Base-by-base conservation (phyloP, 805 yeast genomes). In the Diddensiella transvaalensis region DNA sequence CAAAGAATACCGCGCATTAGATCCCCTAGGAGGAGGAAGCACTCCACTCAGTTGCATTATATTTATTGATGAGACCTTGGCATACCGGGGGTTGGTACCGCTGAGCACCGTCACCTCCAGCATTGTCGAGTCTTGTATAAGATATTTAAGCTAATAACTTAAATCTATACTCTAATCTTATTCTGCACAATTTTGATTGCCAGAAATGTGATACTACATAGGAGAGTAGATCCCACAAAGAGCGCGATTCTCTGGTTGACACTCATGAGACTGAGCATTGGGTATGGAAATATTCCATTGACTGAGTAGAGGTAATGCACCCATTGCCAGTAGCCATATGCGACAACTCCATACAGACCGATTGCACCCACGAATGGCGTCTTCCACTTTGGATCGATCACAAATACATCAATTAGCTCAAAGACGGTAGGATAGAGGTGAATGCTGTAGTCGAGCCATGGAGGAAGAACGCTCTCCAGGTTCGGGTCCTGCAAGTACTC, bases 221-320 rank as follows among this genome's bases (percentile, higher is more conserved):
- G 44, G 15, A 60, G 10, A 1, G 56, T 56, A 15, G 57, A 51
- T 1, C 46, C 60, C 8, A 42, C 51, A 22, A 64, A 61, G 11
- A 66, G 33, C 10, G 22, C 46, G 3, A 45, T 53, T 23, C 66
- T 55, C 44, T 50, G 55, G 37, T 40, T 46, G 13, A 46, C 46
- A 33, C 22, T 42, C 17, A 64, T 55, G 19, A 60, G 48, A 3
- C 48, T 56, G 2, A 66, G 50, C 43, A 66, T 40, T 3, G 70
- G 70, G 46, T 66, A 66, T 13, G 70, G 70, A 44, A 56, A 65
- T 50, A 59, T 59, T 18, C 63, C 61, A 50, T 66, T 66, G 42
- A 43, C 39, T 11, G 52, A 29, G 38, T 39, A 51, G 3, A 66
- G 55, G 41, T 53, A 49, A 49, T 64, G 63, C 24, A 59, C 51